These are phyloP conservation scores for Zygoascus biomembranicola DNA, from an alignment of 805 yeast genomes.

Conservation along the genomic window DNA sequence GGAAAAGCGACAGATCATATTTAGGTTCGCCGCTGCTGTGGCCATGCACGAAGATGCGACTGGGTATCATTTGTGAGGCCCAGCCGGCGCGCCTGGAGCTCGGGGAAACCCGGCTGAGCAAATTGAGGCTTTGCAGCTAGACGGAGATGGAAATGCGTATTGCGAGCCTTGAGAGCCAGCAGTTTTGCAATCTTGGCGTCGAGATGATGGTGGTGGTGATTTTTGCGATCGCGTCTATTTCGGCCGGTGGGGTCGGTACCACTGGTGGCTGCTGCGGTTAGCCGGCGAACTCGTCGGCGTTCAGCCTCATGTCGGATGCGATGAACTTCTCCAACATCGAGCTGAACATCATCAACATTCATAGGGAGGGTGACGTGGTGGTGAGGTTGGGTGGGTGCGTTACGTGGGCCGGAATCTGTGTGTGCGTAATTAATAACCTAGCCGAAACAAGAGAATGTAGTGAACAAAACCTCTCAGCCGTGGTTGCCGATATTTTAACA, in stretches of 20 bases:
- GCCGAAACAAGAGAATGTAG: too few relatives aligned
- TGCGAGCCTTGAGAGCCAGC: background rate
- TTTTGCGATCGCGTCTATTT: background rate
- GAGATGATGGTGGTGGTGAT: background rate
- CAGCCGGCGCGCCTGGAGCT: background rate
- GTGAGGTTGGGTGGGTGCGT: too few relatives aligned
- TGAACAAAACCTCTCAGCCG: too few relatives aligned
- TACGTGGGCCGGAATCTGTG: too few relatives aligned
- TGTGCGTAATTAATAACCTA: too few relatives aligned
- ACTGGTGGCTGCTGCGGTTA: background rate
- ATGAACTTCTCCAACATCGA: background rate
- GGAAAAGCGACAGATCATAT: too few relatives aligned
- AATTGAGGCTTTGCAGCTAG: background rate
- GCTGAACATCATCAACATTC: too few relatives aligned
- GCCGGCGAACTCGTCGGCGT: background rate
- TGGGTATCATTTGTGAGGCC: background rate
- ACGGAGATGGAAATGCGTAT: conserved; percentile 1
- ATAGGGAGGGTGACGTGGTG: too few relatives aligned
- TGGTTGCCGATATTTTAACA: too few relatives aligned
- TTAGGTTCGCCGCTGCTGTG: too few relatives aligned
- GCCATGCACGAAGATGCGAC: background rate
- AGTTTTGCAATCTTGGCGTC: background rate
- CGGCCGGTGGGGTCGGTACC: background rate
- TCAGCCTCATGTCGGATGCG: background rate
- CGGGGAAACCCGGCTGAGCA: conserved; percentile 2